phyloP scores from a whole-genome alignment of 2,329 filamentous ascomycete species.

The Botrytis sinoallii region DNA sequence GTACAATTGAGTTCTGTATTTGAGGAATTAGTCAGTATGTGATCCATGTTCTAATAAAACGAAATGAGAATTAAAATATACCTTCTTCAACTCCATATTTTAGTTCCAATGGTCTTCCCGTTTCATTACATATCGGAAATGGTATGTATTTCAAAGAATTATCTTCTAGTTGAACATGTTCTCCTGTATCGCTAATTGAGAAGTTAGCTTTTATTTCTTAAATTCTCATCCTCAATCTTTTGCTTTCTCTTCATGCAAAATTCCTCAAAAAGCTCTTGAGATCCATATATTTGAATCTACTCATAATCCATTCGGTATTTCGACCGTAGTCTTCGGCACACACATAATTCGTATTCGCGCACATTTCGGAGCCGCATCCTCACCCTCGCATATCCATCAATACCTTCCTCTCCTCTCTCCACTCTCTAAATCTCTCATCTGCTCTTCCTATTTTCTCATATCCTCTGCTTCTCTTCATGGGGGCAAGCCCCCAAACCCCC shows the following conservation, averaged over 20 bases:
- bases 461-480: not conserved
- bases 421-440: not conserved
- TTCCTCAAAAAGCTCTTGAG: not conserved
- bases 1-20: constrained; percentile 75
- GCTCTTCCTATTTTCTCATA: not conserved
- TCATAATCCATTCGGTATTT: accelerated
- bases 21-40: not conserved
- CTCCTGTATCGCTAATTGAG: constrained; percentile 73
- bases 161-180: constrained; percentile 77
- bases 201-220: not conserved
- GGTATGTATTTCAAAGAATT: constrained; percentile 89
- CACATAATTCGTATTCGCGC: not conserved
- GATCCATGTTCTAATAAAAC: not conserved
- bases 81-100: constrained; percentile 71
- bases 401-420: not conserved
- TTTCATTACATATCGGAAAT: constrained; percentile 89
- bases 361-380: not conserved
- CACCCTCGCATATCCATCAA: not conserved
- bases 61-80: constrained; percentile 18
- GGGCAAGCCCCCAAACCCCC: constrained; percentile 11
- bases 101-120: constrained; percentile 75
- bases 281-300: not conserved
- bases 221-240: not conserved
- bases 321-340: not conserved
- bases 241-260: not conserved